phyloP scores from a whole-genome alignment of 148 eudicot genomes.

The Vaccinium vitisidaea region DNA sequence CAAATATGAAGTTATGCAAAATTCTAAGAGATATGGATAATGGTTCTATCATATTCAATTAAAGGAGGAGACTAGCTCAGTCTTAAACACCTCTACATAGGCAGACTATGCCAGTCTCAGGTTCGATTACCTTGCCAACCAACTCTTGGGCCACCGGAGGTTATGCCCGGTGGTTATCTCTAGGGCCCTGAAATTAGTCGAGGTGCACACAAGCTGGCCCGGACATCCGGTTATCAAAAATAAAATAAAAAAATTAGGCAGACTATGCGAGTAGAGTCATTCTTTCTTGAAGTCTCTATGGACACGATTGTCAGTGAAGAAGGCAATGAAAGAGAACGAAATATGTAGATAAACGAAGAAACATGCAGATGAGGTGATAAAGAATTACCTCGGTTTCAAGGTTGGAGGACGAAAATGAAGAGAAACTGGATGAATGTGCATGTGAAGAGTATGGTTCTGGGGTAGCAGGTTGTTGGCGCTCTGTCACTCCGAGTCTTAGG shows the following conservation, averaged over 20 bases:
- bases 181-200: too few species aligned
- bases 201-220: too few species aligned
- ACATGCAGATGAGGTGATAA: background rate
- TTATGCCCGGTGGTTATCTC: too few species aligned
- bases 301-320: background rate
- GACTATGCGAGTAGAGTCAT: background rate
- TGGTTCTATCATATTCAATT: background rate
- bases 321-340: background rate
- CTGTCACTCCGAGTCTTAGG: conserved; percentile 34
- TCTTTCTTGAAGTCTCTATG: conserved; percentile 1
- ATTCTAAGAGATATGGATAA: background rate
- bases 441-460: conserved; percentile 14
- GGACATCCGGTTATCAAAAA: too few species aligned
- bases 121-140: too few species aligned
- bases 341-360: background rate
- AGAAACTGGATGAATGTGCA: conserved; percentile 45
- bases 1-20: background rate
- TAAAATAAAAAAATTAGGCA: too few species aligned
- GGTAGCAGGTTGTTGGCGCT: conserved; percentile 18
- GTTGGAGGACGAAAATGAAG: conserved; percentile 61
- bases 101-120: background rate
- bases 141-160: too few species aligned
- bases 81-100: background rate
- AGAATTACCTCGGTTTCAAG: conserved; percentile 62
- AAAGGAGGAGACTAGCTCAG: background rate